Base-by-base conservation (phyloP, 768 basidiomycete species). In the Termitomyces sp. region DNA sequence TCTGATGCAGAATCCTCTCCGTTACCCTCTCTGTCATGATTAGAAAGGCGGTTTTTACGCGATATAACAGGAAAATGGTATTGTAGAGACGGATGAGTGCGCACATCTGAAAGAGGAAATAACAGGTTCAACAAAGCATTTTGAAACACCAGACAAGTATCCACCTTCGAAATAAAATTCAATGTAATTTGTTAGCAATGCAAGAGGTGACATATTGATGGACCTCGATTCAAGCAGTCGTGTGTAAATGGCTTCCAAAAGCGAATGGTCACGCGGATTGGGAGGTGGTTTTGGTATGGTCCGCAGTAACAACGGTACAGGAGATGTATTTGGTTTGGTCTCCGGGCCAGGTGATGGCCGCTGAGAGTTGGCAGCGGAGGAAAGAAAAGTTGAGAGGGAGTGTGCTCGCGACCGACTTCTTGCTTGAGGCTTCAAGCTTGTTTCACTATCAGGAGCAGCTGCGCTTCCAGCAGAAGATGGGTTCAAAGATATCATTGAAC, bases 191-290 rank as follows among this genome's bases (percentile, higher is more conserved):
- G 79, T 74, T 54, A 92, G 72, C 45, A 91, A 65, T 1, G 87
- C 85, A 16, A 90, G 69, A 2, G 90, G 89, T 24, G 83, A 74
- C 2, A 82, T 71, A 68, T 91, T 91, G 66, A 92, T 85, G 66
- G 89, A 91, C 39, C 88, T 75, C 15, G 83, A 76, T 6, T 82
- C 82, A 32, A 90, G 86, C 84, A 88, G 86, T 64, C 87, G 84
- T 20, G 75, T 79, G 74, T 90, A 91, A 12, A 90, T 86, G 49
- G 73, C 73, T 65, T 87, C 84, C 24, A 92, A 75, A 13, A 89
- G 64, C 0, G 81, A 79, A 67, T 91, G 90, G 61, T 91, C 88
- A 9, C 87, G 78, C 3, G 90, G 89, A 67, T 91, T 84, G 3
- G 67, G 63, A 0, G 84, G 81, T 4, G 77, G 68, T 55, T 76